Conservation (phyloP, 805 yeast genomes). For the Ogataea paraovalis region DNA sequence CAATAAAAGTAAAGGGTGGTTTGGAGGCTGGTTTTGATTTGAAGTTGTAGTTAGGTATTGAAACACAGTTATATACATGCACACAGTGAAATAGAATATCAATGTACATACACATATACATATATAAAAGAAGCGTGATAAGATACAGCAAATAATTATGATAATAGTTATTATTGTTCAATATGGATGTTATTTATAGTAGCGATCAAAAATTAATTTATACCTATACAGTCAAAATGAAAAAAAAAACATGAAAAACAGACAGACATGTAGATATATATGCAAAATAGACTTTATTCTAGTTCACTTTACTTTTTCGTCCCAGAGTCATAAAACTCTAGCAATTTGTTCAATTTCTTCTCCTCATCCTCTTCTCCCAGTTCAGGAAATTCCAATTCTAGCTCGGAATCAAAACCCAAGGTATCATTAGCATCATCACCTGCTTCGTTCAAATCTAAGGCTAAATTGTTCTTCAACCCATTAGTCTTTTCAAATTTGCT, state of each 20-base stretch:
- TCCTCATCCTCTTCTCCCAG: constrained; percentile 19
- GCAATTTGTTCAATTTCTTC: constrained; percentile 17
- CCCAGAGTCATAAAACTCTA: constrained; percentile 19
- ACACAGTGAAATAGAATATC: background rate
- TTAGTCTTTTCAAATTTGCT: constrained; percentile 8
- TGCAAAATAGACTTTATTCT: constrained; percentile 16
- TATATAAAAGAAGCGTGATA: no score
- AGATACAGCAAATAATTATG: no score
- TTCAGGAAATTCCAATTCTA: constrained; percentile 26
- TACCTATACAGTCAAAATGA: no score
- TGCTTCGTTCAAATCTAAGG: constrained; percentile 1
- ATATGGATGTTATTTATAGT: background rate
- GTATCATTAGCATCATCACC: constrained; percentile 4
- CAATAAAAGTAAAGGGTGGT: constrained; percentile 25
- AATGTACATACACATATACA: background rate
- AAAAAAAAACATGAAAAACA: background rate
- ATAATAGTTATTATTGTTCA: no score
- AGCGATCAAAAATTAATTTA: background rate
- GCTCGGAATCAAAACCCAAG: constrained; percentile 8
- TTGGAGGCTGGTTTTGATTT: constrained; percentile 18
- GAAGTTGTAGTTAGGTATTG: background rate
- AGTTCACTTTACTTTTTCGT: constrained; percentile 11
- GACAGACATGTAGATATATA: background rate
- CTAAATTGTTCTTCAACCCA: background rate
- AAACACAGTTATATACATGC: background rate